Evolutionary conservation across 2,329 filamentous ascomycete genomes (phyloP).

Genomic region (Stagonosporopsis vannaccii): DNA sequence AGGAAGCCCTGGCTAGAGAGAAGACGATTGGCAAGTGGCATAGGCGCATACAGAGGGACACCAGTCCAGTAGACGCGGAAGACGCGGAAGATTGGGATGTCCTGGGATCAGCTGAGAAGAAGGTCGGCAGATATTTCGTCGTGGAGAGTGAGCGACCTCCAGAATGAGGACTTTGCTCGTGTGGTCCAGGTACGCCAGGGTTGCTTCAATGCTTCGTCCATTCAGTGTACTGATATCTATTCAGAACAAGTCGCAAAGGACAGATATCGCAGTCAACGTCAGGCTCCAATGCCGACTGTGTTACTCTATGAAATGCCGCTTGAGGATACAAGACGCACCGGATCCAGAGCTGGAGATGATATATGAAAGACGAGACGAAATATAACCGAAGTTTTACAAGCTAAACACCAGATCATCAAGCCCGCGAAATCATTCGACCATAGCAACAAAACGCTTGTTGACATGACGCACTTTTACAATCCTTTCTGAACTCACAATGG

Average conservation of each 20-base stretch:
- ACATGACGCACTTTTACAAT: slow-evolving; percentile 19
- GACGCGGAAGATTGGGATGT: slow-evolving; percentile 74
- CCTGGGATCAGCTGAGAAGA: slow-evolving; percentile 69
- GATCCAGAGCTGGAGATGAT: background rate
- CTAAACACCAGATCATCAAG: background rate
- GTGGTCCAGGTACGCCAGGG: background rate
- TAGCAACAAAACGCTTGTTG: background rate
- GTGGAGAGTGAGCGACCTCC: slow-evolving; percentile 67
- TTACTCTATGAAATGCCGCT: background rate
- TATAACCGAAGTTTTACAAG: background rate
- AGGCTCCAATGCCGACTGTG: background rate
- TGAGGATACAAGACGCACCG: background rate
- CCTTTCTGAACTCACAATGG: slow-evolving; percentile 33
- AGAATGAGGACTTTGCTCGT: slow-evolving; percentile 24
- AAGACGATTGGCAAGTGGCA: slow-evolving; percentile 63
- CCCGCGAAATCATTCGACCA: background rate
- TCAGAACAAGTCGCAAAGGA: background rate
- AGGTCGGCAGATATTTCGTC: slow-evolving; percentile 76
- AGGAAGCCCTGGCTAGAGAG: slow-evolving; percentile 66
- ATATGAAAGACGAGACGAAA: background rate
- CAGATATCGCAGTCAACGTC: background rate
- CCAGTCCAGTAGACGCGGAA: slow-evolving; percentile 50
- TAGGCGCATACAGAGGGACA: slow-evolving; percentile 58
- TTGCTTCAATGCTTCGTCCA: background rate
- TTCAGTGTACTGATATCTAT: background rate